Evolutionary conservation across 192 early-diverging fungal species (phyloP).

Genomic region (Linnemannia elongata): DNA sequence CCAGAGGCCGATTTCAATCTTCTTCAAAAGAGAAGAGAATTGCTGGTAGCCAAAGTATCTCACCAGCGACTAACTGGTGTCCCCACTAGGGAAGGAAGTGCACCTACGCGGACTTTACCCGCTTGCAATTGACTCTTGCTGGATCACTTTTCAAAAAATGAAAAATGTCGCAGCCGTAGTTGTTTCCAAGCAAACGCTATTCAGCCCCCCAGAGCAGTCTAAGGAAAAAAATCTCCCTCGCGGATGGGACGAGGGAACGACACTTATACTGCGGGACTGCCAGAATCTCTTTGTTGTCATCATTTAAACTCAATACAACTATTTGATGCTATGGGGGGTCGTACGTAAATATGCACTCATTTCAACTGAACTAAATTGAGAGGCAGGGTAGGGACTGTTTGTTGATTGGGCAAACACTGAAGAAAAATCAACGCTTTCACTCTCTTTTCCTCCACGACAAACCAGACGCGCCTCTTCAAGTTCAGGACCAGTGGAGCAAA

Average conservation of each 20-base stretch:
- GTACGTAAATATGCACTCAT: too few relatives aligned
- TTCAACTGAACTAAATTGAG: not conserved
- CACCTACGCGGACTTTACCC: constrained; percentile 59
- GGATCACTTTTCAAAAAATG: constrained; percentile 22
- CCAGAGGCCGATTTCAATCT: constrained; percentile 57
- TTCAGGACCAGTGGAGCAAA: not conserved
- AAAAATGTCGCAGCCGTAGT: constrained; percentile 32
- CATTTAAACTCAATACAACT: not conserved
- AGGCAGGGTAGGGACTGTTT: too few relatives aligned
- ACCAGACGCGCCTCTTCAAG: not conserved
- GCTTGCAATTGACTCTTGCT: constrained; percentile 35
- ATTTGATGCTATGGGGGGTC: not conserved
- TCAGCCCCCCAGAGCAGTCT: constrained; percentile 51
- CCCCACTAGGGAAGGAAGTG: constrained; percentile 44
- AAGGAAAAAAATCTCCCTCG: not conserved
- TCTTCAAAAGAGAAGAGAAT: constrained; percentile 19
- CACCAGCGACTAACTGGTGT: constrained; percentile 49
- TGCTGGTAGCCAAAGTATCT: constrained; percentile 54
- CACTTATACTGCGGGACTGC: not conserved
- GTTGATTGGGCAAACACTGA: too few relatives aligned
- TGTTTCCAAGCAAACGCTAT: constrained; percentile 61
- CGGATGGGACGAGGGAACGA: not conserved
- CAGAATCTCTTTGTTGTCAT: not conserved
- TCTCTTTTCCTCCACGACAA: not conserved
- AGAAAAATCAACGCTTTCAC: not conserved